Evolutionary conservation across 805 yeast species (phyloP).

Genomic region (Wickerhamiella brachini): DNA sequence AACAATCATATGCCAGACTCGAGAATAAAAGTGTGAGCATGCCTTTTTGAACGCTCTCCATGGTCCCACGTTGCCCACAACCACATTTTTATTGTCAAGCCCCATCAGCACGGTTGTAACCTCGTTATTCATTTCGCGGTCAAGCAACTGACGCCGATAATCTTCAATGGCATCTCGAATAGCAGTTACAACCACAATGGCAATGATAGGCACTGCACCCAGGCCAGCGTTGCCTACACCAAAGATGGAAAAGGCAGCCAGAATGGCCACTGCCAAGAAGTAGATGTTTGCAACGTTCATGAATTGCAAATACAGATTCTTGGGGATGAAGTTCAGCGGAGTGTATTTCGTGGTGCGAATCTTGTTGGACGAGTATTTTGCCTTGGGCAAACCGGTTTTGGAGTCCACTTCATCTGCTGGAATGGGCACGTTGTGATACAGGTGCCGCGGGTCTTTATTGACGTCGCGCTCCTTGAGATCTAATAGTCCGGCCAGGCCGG

Average conservation of each 20-base stretch:
- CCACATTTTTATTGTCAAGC: constrained; percentile 43
- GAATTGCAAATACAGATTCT: constrained; percentile 68
- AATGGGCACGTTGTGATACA: constrained; percentile 37
- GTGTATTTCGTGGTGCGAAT: constrained; percentile 93
- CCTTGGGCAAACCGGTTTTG: constrained; percentile 43
- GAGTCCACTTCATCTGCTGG: constrained; percentile 39
- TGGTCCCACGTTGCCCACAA: constrained; percentile 36
- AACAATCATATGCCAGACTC: constrained; percentile 8
- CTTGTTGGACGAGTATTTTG: constrained; percentile 71
- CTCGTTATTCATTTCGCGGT: constrained; percentile 54
- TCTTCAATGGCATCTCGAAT: constrained; percentile 70
- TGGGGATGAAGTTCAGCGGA: constrained; percentile 77
- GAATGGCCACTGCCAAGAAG: constrained; percentile 62
- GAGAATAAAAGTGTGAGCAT: constrained; percentile 10
- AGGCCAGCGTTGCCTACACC: constrained; percentile 63
- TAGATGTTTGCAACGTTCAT: constrained; percentile 82
- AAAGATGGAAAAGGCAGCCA: constrained; percentile 61
- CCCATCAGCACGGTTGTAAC: constrained; percentile 44
- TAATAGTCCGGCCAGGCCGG: constrained; percentile 11
- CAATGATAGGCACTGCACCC: constrained; percentile 70
- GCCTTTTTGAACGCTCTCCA: constrained; percentile 63
- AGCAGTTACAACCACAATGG: constrained; percentile 62
- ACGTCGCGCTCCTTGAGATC: constrained; percentile 10
- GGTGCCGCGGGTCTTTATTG: constrained; percentile 23
- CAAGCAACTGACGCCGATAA: constrained; percentile 48